Percentiles rank a stretch among this genome's conserved stretches.
These are phyloP conservation scores for Zygosaccharomyces gambellarensis DNA, from an alignment of 805 yeast genomes.

Conservation along the genomic window DNA sequence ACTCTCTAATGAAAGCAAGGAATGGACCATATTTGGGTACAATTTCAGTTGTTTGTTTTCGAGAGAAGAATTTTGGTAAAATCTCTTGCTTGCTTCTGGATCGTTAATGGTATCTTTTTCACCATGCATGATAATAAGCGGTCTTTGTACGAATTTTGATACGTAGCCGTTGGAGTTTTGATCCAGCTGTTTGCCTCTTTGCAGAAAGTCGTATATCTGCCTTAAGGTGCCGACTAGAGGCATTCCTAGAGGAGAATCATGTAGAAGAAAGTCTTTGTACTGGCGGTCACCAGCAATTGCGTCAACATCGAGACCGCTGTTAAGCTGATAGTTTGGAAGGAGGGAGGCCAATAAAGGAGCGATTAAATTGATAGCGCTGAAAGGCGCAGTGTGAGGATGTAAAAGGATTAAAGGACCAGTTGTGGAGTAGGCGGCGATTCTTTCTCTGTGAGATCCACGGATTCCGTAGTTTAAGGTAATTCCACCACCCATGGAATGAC, in stretches of 20 bases:
- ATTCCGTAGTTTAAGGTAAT: conserved; percentile 59
- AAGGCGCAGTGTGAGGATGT: conserved; percentile 59
- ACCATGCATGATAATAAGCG: conserved; percentile 60
- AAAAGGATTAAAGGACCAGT: conserved; percentile 58
- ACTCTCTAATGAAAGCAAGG: conserved; percentile 46
- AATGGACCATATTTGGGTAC: conserved; percentile 30
- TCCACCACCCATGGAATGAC: conserved; percentile 84
- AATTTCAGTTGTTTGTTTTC: conserved; percentile 23
- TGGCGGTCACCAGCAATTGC: conserved; percentile 47
- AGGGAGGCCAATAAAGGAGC: conserved; percentile 40
- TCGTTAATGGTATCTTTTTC: conserved; percentile 58
- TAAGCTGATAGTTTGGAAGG: conserved; percentile 48
- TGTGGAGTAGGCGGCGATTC: conserved; percentile 44
- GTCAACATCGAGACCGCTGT: conserved; percentile 52
- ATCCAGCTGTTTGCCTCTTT: conserved; percentile 53
- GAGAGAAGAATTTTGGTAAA: conserved; percentile 34
- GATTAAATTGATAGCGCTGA: conserved; percentile 37
- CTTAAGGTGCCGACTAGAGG: conserved; percentile 52
- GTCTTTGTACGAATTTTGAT: conserved; percentile 33
- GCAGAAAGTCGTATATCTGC: conserved; percentile 55
- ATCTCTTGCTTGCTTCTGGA: conserved; percentile 42
- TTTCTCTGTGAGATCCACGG: conserved; percentile 45
- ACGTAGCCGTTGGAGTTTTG: conserved; percentile 35
- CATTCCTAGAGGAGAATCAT: conserved; percentile 38
- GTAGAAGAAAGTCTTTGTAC: conserved; percentile 43